Base-by-base conservation (phyloP, 2,329 filamentous ascomycete species). In the Aspergillus viridinutans region DNA sequence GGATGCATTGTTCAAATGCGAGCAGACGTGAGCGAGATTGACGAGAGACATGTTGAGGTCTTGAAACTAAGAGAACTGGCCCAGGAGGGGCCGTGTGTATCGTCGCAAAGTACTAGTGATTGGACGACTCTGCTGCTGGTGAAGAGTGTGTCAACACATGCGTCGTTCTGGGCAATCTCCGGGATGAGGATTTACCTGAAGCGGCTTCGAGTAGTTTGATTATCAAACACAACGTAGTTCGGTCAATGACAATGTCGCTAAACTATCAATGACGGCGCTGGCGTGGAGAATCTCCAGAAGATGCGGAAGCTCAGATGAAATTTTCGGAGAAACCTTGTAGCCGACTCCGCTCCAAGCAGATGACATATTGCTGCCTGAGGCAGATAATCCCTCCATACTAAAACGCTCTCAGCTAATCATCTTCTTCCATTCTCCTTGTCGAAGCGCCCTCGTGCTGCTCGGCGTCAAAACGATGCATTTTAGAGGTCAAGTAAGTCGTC, bases 1-100 rank as follows among this genome's bases (percentile, higher is more conserved):
- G 56, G 89, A 89, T 64, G 90, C 90, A 80, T 97, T 97, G 74
- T 94, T 90, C 56, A 97, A 82, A 79, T 96, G 92, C 64, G 91
- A 92, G 82, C 90, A 95, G 77, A 92, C 85, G 80, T 93, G 80
- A 67, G 85, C 83, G 62, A 96, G 83, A 75, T 88, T 85, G 71
- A 84, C 80, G 76, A 96, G 83, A 67, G 87, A 90, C 87, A 90
- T 90, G 50, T 67, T 77, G 64, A 47, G 49, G 56, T 55, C 21
- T 49, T 55, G 53, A 52, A 53, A 47, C 49, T 45, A 43, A 50
- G 53, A 53, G 53, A 45, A 57, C 66, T 58, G 61, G 66, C 58
- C 61, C 64, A 63, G 58, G 51, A 29, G 59, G 63, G 58, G 59
- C 58, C 61, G 55, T 53, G 25, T 38, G 49, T 43, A 42, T 51